phyloP scores from a whole-genome alignment of 2,329 filamentous ascomycete species.

The Venturiaceae sp. region DNA sequence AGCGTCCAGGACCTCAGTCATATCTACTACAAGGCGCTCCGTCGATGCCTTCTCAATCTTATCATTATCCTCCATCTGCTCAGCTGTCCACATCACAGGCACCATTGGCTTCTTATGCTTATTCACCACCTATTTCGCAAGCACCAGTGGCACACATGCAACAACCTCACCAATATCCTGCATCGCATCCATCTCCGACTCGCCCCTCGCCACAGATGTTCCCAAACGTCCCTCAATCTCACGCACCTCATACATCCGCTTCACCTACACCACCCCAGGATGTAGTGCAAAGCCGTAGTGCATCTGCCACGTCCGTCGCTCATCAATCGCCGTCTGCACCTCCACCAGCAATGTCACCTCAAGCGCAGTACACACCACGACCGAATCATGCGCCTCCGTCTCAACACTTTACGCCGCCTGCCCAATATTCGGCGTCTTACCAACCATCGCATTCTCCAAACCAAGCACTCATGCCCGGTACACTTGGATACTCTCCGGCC shows the following conservation, averaged over 20 bases:
- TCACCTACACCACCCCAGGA: neutral
- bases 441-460: neutral
- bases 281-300: neutral
- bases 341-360: neutral
- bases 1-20: neutral
- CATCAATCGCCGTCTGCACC: no score
- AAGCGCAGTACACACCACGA: constrained; percentile 1
- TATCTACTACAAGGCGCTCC: neutral
- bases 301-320: no score
- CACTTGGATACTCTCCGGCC: constrained; percentile 3
- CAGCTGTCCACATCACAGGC: no score
- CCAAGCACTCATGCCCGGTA: neutral
- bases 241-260: neutral
- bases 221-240: no score
- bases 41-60: neutral
- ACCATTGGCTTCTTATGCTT: no score
- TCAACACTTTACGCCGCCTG: neutral
- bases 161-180: neutral
- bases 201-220: neutral
- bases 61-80: neutral
- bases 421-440: neutral
- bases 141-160: neutral
- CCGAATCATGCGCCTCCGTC: neutral
- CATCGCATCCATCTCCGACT: neutral
- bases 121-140: no score